These are phyloP conservation scores for Metschnikowia henanensis DNA, from an alignment of 805 yeast species.

Conservation along the genomic window DNA sequence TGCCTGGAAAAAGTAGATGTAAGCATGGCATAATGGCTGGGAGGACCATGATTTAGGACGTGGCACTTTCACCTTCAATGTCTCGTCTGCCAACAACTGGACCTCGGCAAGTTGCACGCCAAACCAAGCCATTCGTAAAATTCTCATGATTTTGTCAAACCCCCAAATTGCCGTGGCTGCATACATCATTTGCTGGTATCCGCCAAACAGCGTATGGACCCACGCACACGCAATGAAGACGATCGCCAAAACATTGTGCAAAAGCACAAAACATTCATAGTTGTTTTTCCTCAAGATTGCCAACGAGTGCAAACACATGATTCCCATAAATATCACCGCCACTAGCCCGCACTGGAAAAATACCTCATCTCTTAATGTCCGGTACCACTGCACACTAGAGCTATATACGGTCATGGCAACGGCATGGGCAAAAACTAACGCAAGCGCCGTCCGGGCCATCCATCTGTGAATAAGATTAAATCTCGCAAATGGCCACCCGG, in stretches of 20 bases:
- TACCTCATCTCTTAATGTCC: slow-evolving; percentile 24
- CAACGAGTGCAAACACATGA: slow-evolving; percentile 48
- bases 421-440: slow-evolving; percentile 53
- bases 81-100: slow-evolving; percentile 41
- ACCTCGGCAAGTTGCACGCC: slow-evolving; percentile 39
- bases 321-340: slow-evolving; percentile 33
- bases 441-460: slow-evolving; percentile 52
- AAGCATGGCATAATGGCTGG: slow-evolving; percentile 57
- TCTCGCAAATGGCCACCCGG: slow-evolving; percentile 63
- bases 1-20: slow-evolving; percentile 53
- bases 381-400: slow-evolving; percentile 31
- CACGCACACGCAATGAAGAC: slow-evolving; percentile 54
- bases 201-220: slow-evolving; percentile 55
- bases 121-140: slow-evolving; percentile 29
- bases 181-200: slow-evolving; percentile 34
- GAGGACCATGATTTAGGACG: slow-evolving; percentile 51
- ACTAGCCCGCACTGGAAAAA: slow-evolving; percentile 35
- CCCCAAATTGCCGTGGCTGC: slow-evolving; percentile 41
- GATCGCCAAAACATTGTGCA: slow-evolving; percentile 42
- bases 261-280: slow-evolving; percentile 55
- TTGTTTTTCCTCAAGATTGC: slow-evolving; percentile 48
- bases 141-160: slow-evolving; percentile 38
- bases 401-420: slow-evolving; percentile 32
- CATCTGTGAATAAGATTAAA: slow-evolving; percentile 67
- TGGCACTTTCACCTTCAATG: slow-evolving; percentile 45